phyloP scores from a whole-genome alignment of 495 filamentous ascomycete species.

The Poronia punctata region DNA sequence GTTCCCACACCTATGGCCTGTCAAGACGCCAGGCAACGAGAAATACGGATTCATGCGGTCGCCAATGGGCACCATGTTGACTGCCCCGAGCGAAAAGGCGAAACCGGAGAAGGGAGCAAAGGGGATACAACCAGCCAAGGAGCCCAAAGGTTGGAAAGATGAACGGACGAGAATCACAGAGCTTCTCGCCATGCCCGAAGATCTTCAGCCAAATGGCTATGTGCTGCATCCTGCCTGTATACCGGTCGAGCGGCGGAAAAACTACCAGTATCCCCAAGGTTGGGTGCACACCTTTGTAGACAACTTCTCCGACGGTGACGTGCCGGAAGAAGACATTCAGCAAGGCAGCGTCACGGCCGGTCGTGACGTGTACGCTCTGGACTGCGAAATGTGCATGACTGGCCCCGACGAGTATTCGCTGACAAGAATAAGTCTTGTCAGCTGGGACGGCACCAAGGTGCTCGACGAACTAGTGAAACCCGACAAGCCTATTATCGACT shows the following conservation, averaged over 20 bases:
- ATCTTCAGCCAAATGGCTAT: conserved; percentile 78
- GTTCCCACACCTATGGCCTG: conserved; percentile 84
- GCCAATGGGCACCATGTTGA: conserved; percentile 68
- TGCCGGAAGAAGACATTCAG: conserved; percentile 64
- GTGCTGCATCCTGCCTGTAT: conserved; percentile 66
- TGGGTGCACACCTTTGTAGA: conserved; percentile 78
- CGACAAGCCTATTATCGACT: conserved; percentile 73
- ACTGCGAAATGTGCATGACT: conserved; percentile 95
- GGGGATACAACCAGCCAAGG: conserved; percentile 48
- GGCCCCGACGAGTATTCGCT: conserved; percentile 68
- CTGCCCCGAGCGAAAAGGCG: conserved; percentile 55
- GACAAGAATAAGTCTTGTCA: conserved; percentile 76
- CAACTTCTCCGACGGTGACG: conserved; percentile 55
- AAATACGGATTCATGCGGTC: conserved; percentile 74
- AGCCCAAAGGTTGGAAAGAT: conserved; percentile 54
- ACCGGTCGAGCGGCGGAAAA: conserved; percentile 35
- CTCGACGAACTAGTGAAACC: conserved; percentile 92
- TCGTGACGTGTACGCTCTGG: conserved; percentile 71
- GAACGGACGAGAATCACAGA: conserved; percentile 71
- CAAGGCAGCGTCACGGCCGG: conserved; percentile 78
- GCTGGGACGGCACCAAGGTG: conserved; percentile 76
- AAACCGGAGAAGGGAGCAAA: conserved; percentile 53
- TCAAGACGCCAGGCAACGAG: conserved; percentile 76
- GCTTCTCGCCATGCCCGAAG: conserved; percentile 60
- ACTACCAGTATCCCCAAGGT: conserved; percentile 50